Percentiles rank a stretch among this genome's conserved stretches.
Evolutionary conservation across 192 early-diverging fungal genomes (phyloP).

Genomic region (Geranomyces variabilis): DNA sequence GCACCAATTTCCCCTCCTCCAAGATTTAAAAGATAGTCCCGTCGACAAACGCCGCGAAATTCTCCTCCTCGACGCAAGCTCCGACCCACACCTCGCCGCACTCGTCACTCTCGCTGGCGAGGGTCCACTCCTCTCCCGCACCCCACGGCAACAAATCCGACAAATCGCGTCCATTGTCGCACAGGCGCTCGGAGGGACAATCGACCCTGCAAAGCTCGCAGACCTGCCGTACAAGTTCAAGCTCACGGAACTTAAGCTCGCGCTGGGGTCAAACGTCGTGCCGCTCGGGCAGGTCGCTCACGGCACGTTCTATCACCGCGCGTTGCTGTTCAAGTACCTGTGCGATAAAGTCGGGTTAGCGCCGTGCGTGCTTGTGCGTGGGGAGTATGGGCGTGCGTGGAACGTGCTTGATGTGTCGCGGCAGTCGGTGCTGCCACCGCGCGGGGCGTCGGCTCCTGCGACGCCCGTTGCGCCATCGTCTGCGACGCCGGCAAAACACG

Average conservation of each 20-base stretch:
- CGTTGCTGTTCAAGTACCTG: constrained; percentile 58
- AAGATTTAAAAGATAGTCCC: constrained; percentile 36
- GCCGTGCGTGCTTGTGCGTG: constrained; percentile 48
- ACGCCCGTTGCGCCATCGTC: constrained; percentile 2
- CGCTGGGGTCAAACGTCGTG: constrained; percentile 47
- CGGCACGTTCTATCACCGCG: constrained; percentile 62
- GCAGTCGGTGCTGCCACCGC: constrained; percentile 24
- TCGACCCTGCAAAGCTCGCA: constrained; percentile 32
- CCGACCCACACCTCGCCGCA: constrained; percentile 36
- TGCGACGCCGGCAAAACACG: constrained; percentile 22
- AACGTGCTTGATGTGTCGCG: constrained; percentile 46
- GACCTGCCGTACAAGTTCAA: constrained; percentile 51
- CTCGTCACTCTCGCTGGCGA: constrained; percentile 21
- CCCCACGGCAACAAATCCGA: constrained; percentile 42
- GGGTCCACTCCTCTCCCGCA: constrained; percentile 8
- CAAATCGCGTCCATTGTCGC: constrained; percentile 49
- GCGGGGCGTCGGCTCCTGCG: constrained; percentile 5
- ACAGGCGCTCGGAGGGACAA: constrained; percentile 50
- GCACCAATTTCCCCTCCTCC: constrained; percentile 44
- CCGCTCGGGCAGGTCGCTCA: constrained; percentile 45
- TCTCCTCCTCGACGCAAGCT: constrained; percentile 44
- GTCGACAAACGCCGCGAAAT: constrained; percentile 58
- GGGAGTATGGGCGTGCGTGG: constrained; percentile 59
- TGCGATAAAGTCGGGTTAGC: constrained; percentile 52
- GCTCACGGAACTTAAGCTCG: constrained; percentile 57